A percentile compares a stretch with the other conserved stretches of the same genome.
Evolutionary conservation across 2,329 filamentous ascomycete species (phyloP).

Genomic region (Pyrenochaeta sp.): DNA sequence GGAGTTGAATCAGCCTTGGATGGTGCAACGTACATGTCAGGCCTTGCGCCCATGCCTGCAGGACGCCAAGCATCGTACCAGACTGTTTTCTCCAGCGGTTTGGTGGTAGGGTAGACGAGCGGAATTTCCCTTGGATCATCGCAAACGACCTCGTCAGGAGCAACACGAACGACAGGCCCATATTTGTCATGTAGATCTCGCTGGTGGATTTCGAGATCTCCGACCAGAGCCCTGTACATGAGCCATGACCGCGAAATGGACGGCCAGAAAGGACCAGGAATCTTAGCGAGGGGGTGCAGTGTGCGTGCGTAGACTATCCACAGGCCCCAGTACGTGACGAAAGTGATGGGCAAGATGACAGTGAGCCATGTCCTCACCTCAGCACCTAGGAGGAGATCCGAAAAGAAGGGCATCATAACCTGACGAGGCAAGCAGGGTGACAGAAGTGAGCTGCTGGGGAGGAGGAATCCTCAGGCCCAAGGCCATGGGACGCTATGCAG

Average conservation of each 20-base stretch:
- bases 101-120: conserved; percentile 25
- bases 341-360: conserved; percentile 3
- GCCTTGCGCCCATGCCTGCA: conserved; percentile 14
- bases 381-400: conserved; percentile 1
- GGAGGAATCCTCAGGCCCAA: neutral
- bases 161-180: conserved; percentile 57
- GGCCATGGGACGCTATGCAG: neutral
- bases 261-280: conserved; percentile 32
- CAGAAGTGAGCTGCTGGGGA: neutral
- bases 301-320: conserved; percentile 24
- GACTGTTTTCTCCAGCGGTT: conserved; percentile 29
- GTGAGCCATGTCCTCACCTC: conserved; percentile 5
- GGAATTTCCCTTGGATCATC: conserved; percentile 22
- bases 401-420: conserved; percentile 8
- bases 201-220: conserved; percentile 26
- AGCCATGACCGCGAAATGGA: conserved; percentile 34
- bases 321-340: conserved; percentile 9
- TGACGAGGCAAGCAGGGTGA: neutral
- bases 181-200: conserved; percentile 22
- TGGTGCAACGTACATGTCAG: conserved; percentile 14
- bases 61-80: conserved; percentile 33
- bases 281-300: conserved; percentile 28
- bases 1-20: neutral
- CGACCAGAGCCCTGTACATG: conserved; percentile 27
- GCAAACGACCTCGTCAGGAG: conserved; percentile 49